These are phyloP conservation scores for Syzygium malaccense DNA, from an alignment of 441 rosid genomes.

Conservation along the genomic window DNA sequence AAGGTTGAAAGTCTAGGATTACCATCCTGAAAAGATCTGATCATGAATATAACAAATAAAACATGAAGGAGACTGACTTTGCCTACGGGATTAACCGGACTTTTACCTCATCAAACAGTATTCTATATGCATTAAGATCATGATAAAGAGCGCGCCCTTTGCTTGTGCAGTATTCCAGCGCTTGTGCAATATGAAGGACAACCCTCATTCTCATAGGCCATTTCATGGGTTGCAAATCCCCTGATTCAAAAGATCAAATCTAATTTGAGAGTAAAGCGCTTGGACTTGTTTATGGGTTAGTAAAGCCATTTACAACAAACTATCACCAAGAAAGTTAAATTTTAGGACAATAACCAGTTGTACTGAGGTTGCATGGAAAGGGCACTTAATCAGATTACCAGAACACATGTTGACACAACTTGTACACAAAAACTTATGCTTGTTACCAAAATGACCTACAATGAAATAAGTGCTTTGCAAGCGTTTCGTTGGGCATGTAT, in stretches of 20 bases:
- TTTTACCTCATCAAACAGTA: slow-evolving; percentile 81
- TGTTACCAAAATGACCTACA: slow-evolving; percentile 29
- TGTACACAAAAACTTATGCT: neutral
- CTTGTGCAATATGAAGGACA: slow-evolving; percentile 85
- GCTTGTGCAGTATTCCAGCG: slow-evolving; percentile 73
- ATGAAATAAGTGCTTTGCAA: slow-evolving; percentile 69
- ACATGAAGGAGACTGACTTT: neutral
- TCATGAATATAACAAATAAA: neutral
- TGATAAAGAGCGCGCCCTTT: slow-evolving; percentile 90
- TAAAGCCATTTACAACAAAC: neutral
- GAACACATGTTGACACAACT: neutral
- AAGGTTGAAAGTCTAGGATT: slow-evolving; percentile 68
- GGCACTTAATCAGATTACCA: neutral
- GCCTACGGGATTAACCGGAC: neutral
- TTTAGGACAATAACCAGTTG: neutral
- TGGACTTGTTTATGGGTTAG: neutral
- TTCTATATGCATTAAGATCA: slow-evolving; percentile 86
- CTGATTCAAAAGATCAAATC: slow-evolving; percentile 19
- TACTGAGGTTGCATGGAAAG: neutral
- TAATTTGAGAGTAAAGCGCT: neutral
- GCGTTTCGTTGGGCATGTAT: slow-evolving; percentile 60
- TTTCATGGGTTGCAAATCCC: slow-evolving; percentile 93
- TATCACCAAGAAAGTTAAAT: neutral
- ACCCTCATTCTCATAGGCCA: slow-evolving; percentile 95
- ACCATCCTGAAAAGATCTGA: slow-evolving; percentile 38